Percentiles rank a stretch among this genome's conserved stretches.
These are phyloP conservation scores for Sclerospora graminicola DNA, from an alignment of 352 stramenopile genomes.

Conservation along the genomic window DNA sequence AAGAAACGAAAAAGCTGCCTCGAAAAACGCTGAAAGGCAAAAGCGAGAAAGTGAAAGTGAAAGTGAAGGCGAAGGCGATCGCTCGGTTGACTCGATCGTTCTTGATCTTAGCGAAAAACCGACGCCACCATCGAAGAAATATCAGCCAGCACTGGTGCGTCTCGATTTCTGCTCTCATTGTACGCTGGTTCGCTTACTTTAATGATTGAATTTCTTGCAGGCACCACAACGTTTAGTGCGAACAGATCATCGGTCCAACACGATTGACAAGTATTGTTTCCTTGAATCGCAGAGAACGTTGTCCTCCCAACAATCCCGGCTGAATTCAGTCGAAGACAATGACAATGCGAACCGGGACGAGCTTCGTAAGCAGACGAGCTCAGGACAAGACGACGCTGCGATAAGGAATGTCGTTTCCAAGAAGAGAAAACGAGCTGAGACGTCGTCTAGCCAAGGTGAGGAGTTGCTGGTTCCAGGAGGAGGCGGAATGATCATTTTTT, in stretches of 20 bases:
- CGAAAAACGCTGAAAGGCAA: slow-evolving; percentile 16
- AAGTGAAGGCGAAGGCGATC: slow-evolving; percentile 23
- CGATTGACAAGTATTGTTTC: slow-evolving; percentile 83
- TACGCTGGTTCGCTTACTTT: neutral
- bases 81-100: slow-evolving; percentile 31
- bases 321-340: slow-evolving; percentile 16
- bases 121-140: slow-evolving; percentile 52
- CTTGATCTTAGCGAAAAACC: slow-evolving; percentile 48
- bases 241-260: slow-evolving; percentile 75
- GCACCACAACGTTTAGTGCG: slow-evolving; percentile 72
- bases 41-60: slow-evolving; percentile 25
- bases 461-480: neutral
- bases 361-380: slow-evolving; percentile 2
- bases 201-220: slow-evolving; percentile 15
- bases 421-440: slow-evolving; percentile 23
- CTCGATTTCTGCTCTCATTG: neutral
- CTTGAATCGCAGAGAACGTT: slow-evolving; percentile 66
- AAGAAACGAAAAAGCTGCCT: slow-evolving; percentile 12
- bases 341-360: slow-evolving; percentile 3
- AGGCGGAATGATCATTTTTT: too few species aligned
- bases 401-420: slow-evolving; percentile 4
- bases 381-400: slow-evolving; percentile 2
- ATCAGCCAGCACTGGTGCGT: slow-evolving; percentile 47
- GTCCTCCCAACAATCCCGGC: slow-evolving; percentile 23
- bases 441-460: slow-evolving; percentile 17